phyloP scores from a whole-genome alignment of 768 basidiomycete genomes.

The Podaxis sp. region DNA sequence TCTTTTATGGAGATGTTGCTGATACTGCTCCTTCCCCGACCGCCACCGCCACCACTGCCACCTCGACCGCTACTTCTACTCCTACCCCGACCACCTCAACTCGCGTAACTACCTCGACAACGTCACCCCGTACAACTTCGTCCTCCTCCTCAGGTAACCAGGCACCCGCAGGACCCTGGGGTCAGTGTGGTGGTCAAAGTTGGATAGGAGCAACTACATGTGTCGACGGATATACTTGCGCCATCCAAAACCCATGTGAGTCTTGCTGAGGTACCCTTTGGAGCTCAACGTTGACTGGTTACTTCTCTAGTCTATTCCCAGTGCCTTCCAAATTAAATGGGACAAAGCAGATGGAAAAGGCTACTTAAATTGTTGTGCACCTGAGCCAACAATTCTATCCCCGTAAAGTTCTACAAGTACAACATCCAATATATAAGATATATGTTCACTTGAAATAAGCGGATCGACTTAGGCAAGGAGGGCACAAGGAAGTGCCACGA shows the following conservation, averaged over 20 bases:
- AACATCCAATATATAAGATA: neutral
- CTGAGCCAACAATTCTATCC: neutral
- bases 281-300: neutral
- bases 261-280: neutral
- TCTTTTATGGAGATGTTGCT: conserved; percentile 43
- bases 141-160: conserved; percentile 19
- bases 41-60: conserved; percentile 21
- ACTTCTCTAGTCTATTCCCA: conserved; percentile 38
- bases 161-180: conserved; percentile 27
- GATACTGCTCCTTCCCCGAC: conserved; percentile 26
- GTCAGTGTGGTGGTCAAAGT: conserved; percentile 37
- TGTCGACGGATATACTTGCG: conserved; percentile 32
- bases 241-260: conserved; percentile 36
- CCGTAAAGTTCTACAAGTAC: neutral
- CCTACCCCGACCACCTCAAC: conserved; percentile 15
- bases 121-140: conserved; percentile 16
- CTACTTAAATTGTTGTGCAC: too few relatives aligned
- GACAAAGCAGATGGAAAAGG: neutral
- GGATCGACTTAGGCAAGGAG: neutral
- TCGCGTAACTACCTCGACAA: conserved; percentile 14
- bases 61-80: conserved; percentile 14
- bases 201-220: conserved; percentile 42
- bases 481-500: neutral
- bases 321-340: conserved; percentile 30
- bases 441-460: neutral